Conservation (phyloP, 2,329 filamentous ascomycete genomes). For the Hymenoscyphus fructigenus region DNA sequence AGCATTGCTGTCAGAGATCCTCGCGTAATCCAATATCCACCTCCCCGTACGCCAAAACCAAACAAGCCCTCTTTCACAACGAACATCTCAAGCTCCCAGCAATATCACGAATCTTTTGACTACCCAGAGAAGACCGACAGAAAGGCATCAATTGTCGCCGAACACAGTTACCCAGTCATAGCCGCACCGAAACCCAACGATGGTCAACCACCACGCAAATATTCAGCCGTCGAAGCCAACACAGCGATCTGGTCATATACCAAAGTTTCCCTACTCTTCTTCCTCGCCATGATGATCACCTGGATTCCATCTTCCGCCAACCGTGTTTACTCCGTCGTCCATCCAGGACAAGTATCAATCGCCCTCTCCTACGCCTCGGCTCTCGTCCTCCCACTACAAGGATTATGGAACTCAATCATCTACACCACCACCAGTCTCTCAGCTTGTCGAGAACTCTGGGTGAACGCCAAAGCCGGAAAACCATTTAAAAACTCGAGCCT, state of each 20-base stretch:
- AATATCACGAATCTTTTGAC: not conserved
- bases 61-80: not conserved
- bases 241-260: slow-evolving; percentile 68
- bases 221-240: slow-evolving; percentile 41
- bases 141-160: not conserved
- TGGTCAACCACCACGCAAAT: slow-evolving; percentile 8
- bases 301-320: slow-evolving; percentile 80
- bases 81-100: not conserved
- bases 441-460: slow-evolving; percentile 52
- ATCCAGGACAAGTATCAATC: slow-evolving; percentile 52
- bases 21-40: not conserved
- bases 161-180: too few relatives aligned
- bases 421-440: slow-evolving; percentile 70
- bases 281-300: slow-evolving; percentile 67
- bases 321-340: slow-evolving; percentile 67
- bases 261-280: slow-evolving; percentile 70
- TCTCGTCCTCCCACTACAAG: slow-evolving; percentile 76
- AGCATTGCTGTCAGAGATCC: slow-evolving; percentile 3
- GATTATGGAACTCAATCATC: slow-evolving; percentile 81
- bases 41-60: not conserved
- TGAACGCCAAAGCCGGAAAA: slow-evolving; percentile 6
- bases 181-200: not conserved
- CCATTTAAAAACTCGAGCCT: slow-evolving; percentile 1
- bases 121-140: not conserved
- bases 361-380: slow-evolving; percentile 68